Base-by-base conservation (phyloP, 1,139 yeast genomes). In the Suhomyces bolitotheri region DNA sequence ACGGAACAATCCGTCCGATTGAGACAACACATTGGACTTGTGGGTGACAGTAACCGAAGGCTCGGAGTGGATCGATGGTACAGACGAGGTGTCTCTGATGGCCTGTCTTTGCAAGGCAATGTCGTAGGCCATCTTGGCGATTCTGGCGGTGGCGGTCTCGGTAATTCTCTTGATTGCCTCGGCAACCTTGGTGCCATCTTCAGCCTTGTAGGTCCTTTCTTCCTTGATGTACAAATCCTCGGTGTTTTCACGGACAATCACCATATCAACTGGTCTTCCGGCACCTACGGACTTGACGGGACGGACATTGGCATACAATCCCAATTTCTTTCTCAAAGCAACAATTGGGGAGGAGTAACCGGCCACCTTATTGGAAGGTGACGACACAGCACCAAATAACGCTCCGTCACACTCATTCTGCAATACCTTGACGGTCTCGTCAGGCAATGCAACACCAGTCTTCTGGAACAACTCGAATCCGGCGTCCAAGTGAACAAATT, bases 341-440 rank as follows among this genome's bases (percentile, higher is more conserved):
- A 92, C 98, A 63, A 92, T 92, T 49, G 98, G 98, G 21, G 97
- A 90, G 15, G 97, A 88, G 69, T 92, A 92, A 33, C 98, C 98
- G 38, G 77, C 95, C 35, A 92, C 97, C 69, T 90, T 90, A 49
- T 82, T 80, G 33, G 95, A 75, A 47, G 98, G 98, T 15, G 97
- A 89, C 33, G 95, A 83, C 37, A 92, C 98, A 34, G 98, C 96
- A 49, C 98, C 98, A 54, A 92, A 92, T 43, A 92, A 73, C 10
- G 97, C 98, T 69, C 97, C 97, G 54, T 92, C 96, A 65, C 98
- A 92, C 50, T 85, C 82, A 29, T 72, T 69, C 58, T 82, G 75
- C 60, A 92, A 78, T n/a, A 78, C 69, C 26, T 80, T 79, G 24
- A 94, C 94, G 20, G 98, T 92, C 56, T 79, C 84, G 33, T 89